Evolutionary conservation across 106 monocot species (phyloP).

Genomic region (Acorus gramineus): DNA sequence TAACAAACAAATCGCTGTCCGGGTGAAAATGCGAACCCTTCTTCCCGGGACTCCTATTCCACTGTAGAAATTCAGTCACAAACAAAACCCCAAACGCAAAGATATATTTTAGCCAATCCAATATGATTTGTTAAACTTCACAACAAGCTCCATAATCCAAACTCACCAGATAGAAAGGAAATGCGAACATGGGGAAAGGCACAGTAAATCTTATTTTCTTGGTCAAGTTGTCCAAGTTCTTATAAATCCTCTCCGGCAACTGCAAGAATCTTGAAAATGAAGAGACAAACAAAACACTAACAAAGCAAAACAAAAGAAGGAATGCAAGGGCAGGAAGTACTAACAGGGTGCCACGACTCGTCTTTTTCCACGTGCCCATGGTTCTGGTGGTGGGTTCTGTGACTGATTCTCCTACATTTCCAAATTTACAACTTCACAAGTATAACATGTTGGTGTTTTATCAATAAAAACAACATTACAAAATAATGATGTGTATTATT

Average conservation of each 20-base stretch:
- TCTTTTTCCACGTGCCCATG: constrained; percentile 43
- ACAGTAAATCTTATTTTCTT: constrained; percentile 34
- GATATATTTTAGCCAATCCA: too few relatives aligned
- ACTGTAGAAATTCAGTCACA: too few relatives aligned
- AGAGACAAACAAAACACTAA: constrained; percentile 2
- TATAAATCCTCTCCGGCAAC: constrained; percentile 28
- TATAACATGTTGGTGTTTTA: too few relatives aligned
- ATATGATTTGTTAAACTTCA: too few relatives aligned
- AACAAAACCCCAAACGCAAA: too few relatives aligned
- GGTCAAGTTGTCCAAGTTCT: constrained; percentile 17
- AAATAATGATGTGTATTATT: too few relatives aligned
- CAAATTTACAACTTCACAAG: too few relatives aligned
- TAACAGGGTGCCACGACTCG: constrained; percentile 44
- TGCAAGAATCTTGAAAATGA: background rate
- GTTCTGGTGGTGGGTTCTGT: constrained; percentile 43
- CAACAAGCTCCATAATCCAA: too few relatives aligned
- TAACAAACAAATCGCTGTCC: constrained; percentile 16
- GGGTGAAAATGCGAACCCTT: constrained; percentile 22
- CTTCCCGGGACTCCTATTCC: constrained; percentile 22
- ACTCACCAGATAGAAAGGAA: constrained; percentile 46
- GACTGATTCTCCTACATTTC: constrained; percentile 35
- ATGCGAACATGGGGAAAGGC: constrained; percentile 47
- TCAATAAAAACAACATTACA: too few relatives aligned
- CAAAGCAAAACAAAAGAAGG: background rate
- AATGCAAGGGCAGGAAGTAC: background rate